Evolutionary conservation across 2,329 filamentous ascomycete species (phyloP).

Genomic region (Fusarium multiceps): DNA sequence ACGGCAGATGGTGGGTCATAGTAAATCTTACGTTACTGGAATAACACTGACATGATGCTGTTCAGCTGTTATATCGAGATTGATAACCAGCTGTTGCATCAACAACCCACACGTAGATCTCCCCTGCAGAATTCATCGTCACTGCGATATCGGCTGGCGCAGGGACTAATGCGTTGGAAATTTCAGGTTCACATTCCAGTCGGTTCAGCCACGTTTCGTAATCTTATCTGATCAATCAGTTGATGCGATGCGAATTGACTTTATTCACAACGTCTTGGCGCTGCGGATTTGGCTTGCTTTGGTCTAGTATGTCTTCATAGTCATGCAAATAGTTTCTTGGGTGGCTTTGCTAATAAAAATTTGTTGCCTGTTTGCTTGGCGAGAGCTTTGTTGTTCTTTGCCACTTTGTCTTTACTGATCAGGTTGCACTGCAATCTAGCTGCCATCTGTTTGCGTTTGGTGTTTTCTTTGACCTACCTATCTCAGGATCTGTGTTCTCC

Average conservation of each 20-base stretch:
- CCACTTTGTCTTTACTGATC: not conserved
- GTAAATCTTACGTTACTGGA: conserved; percentile 4
- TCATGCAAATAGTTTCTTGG: not conserved
- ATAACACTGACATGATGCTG: not conserved
- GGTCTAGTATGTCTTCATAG: not conserved
- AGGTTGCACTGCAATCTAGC: not conserved
- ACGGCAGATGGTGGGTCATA: not conserved
- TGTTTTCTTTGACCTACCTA: not conserved
- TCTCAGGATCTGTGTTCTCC: too few relatives aligned
- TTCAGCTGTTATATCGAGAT: not conserved
- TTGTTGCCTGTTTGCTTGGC: not conserved
- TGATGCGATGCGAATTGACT: not conserved
- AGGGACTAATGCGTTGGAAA: not conserved
- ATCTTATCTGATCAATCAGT: conserved; percentile 26
- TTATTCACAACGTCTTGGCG: not conserved
- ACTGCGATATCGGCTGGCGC: not conserved
- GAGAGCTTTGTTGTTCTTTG: not conserved
- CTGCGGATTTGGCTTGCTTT: not conserved
- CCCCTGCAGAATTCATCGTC: not conserved
- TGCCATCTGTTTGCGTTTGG: not conserved
- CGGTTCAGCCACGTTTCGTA: not conserved
- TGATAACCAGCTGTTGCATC: not conserved
- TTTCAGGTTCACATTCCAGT: conserved; percentile 7
- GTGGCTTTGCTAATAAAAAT: not conserved
- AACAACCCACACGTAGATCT: not conserved